A percentile compares a stretch with the other conserved stretches of the same genome.
Conservation (phyloP, 148 eudicot genomes). For the Persicaria maculosa region DNA sequence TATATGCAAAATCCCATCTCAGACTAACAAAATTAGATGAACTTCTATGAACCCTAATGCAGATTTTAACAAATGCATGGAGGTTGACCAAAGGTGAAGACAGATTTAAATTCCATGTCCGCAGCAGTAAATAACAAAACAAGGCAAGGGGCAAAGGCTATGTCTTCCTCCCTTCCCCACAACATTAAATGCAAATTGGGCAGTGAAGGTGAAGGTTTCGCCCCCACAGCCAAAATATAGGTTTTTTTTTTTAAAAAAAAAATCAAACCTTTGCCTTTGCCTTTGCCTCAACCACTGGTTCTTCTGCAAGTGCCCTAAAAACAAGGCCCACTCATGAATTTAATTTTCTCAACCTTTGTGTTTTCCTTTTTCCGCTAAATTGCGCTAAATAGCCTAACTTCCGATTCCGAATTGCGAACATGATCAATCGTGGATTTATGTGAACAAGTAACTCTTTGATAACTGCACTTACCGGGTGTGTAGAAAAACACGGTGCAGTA, state of each 20-base stretch:
- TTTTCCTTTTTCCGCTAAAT: too few relatives aligned
- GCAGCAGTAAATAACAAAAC: background rate
- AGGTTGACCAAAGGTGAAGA: background rate
- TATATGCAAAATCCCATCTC: too few relatives aligned
- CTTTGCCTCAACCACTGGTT: background rate
- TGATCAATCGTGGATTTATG: too few relatives aligned
- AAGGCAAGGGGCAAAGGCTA: background rate
- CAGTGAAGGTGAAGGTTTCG: background rate
- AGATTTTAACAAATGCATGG: too few relatives aligned
- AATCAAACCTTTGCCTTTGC: too few relatives aligned
- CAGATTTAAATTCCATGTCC: background rate
- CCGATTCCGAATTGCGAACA: too few relatives aligned
- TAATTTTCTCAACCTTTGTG: background rate
- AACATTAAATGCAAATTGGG: slow-evolving; percentile 7
- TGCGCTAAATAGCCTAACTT: too few relatives aligned
- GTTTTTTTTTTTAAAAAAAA: background rate
- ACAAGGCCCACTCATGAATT: background rate
- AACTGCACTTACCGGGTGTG: background rate
- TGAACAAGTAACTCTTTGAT: too few relatives aligned
- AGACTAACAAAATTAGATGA: too few relatives aligned
- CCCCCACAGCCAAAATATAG: background rate
- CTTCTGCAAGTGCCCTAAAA: slow-evolving; percentile 1
- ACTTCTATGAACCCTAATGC: too few relatives aligned
- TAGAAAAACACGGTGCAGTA: background rate
- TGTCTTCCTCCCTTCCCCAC: background rate